Evolutionary conservation across 2,329 filamentous ascomycete genomes (phyloP).

Genomic region (Cryphonectria nitschkei): DNA sequence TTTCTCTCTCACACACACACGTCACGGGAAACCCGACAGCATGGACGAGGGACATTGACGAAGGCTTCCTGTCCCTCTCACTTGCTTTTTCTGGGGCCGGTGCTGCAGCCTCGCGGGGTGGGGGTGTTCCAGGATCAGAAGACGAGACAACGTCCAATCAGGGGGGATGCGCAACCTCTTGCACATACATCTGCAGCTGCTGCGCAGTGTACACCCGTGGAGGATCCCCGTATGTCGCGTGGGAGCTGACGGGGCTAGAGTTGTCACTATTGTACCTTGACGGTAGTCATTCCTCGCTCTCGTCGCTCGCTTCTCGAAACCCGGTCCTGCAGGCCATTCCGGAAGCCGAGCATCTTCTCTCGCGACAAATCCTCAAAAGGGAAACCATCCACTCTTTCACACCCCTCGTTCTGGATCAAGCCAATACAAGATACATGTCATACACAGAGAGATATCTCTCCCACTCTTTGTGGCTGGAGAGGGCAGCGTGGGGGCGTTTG

Average conservation of each 20-base stretch:
- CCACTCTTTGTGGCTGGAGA: no score
- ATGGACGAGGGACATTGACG: background rate
- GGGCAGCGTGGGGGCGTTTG: no score
- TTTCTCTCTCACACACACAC: background rate
- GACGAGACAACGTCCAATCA: background rate
- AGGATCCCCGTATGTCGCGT: no score
- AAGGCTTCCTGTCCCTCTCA: background rate
- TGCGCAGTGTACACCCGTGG: no score
- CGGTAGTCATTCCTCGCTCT: no score
- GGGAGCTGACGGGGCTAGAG: no score
- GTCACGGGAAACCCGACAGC: background rate
- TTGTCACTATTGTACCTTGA: no score
- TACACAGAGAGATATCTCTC: no score
- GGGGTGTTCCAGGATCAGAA: background rate
- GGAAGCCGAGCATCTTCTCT: background rate
- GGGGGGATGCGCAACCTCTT: no score
- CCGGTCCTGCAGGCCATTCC: background rate
- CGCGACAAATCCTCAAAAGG: background rate
- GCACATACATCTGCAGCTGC: no score
- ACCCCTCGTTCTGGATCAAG: no score
- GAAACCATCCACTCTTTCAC: background rate
- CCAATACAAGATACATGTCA: no score
- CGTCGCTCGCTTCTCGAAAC: background rate
- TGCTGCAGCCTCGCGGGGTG: slow-evolving; percentile 7
- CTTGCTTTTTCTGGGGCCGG: background rate